phyloP scores from a whole-genome alignment of 805 yeast genomes.

The Komagataella pastoris region DNA sequence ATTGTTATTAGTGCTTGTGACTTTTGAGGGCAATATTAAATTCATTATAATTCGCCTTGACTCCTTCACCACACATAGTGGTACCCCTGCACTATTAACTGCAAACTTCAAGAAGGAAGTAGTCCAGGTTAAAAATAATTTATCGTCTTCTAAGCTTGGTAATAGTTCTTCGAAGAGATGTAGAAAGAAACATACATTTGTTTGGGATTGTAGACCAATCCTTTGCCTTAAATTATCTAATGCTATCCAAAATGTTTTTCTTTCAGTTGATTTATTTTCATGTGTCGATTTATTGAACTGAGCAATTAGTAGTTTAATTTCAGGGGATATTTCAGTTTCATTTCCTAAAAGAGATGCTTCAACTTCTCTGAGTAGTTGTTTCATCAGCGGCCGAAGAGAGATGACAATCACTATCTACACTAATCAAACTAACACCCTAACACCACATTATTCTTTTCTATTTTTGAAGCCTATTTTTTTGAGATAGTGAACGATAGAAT shows the following conservation, averaged over 20 bases:
- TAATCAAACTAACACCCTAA: not conserved
- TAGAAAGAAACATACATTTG: not conserved
- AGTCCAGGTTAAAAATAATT: not conserved
- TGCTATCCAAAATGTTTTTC: not conserved
- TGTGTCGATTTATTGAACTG: not conserved
- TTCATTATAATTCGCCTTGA: not conserved
- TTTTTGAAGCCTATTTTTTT: slow-evolving; percentile 4
- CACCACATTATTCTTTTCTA: not conserved
- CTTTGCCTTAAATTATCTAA: not conserved
- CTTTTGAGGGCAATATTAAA: not conserved
- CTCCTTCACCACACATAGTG: not conserved
- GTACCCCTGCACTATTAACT: not conserved
- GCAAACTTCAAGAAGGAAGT: not conserved
- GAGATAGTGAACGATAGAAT: slow-evolving; percentile 5
- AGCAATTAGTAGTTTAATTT: not conserved
- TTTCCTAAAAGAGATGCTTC: not conserved
- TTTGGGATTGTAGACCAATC: not conserved
- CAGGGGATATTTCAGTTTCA: not conserved
- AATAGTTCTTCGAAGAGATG: not conserved
- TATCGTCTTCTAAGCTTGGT: not conserved
- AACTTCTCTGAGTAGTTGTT: not conserved
- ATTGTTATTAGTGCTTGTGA: not conserved
- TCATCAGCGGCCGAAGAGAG: not conserved
- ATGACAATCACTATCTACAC: not conserved
- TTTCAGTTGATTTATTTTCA: not conserved